Evolutionary conservation across 2,329 filamentous ascomycete species (phyloP).

Genomic region (Trichoderma arundinaceum): DNA sequence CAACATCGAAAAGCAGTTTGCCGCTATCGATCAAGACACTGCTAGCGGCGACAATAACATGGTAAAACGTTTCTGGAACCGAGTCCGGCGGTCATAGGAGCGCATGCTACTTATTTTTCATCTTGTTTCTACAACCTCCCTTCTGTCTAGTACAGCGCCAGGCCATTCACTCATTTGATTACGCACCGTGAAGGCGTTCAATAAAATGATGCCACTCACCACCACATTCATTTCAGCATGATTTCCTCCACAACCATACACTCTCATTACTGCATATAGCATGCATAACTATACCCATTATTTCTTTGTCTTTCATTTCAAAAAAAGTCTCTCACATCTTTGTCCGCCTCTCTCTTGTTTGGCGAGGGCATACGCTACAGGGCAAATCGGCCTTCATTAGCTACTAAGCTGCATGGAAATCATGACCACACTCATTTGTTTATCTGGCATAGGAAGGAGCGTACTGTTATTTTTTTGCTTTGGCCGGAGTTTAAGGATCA

Average conservation of each 20-base stretch:
- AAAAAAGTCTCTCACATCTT: background rate
- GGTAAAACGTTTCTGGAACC: constrained; percentile 69
- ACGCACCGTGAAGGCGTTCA: background rate
- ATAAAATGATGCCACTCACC: background rate
- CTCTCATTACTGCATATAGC: constrained; percentile 13
- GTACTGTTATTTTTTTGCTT: background rate
- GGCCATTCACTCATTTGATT: background rate
- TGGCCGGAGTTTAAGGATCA: constrained; percentile 13
- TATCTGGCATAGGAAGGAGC: constrained; percentile 21
- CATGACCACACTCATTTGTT: constrained; percentile 22
- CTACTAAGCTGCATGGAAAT: background rate
- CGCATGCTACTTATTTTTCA: background rate
- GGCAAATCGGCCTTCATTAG: background rate
- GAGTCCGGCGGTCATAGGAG: constrained; percentile 54
- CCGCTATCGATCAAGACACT: constrained; percentile 58
- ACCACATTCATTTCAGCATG: constrained; percentile 8
- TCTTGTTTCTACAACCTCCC: background rate
- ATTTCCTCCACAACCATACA: constrained; percentile 13
- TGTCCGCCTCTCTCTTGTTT: constrained; percentile 1
- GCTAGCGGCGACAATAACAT: constrained; percentile 54
- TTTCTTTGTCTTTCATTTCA: constrained; percentile 11
- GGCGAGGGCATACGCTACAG: background rate
- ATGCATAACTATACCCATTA: constrained; percentile 26
- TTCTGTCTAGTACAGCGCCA: background rate
- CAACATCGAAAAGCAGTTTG: constrained; percentile 60